These are phyloP conservation scores for Podaxis rugospora DNA, from an alignment of 768 basidiomycete species.

Conservation along the genomic window DNA sequence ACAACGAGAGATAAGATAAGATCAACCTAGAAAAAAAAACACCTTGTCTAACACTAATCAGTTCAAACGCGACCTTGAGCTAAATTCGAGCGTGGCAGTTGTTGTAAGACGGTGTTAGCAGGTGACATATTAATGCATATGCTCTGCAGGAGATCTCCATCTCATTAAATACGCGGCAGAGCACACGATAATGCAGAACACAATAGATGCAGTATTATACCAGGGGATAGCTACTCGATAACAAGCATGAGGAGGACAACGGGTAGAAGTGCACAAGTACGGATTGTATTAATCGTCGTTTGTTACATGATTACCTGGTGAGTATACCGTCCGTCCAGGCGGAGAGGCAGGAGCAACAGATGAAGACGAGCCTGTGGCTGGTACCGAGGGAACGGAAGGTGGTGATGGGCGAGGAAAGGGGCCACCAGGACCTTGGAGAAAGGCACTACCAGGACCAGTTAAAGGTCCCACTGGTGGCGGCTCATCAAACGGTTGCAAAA, in stretches of 20 bases:
- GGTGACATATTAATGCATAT: no score
- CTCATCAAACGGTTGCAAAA: slow-evolving; percentile 10
- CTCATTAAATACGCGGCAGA: no score
- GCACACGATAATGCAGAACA: no score
- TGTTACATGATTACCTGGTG: slow-evolving; percentile 16
- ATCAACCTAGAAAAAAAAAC: background rate
- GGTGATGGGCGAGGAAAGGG: slow-evolving; percentile 30
- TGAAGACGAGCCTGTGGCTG: slow-evolving; percentile 2
- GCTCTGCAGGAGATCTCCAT: no score
- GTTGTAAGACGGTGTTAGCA: background rate
- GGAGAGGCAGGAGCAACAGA: slow-evolving; percentile 29
- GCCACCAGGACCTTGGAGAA: slow-evolving; percentile 38
- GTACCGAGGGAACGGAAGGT: background rate
- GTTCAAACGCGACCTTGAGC: background rate
- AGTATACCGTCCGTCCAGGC: slow-evolving; percentile 62
- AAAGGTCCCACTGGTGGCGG: slow-evolving; percentile 27
- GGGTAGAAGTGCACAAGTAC: background rate
- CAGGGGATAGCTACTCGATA: background rate
- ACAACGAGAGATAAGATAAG: background rate
- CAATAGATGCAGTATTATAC: background rate
- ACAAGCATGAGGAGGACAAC: background rate
- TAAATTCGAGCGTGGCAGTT: background rate
- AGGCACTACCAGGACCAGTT: slow-evolving; percentile 47
- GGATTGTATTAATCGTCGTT: background rate
- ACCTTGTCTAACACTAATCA: background rate